These are phyloP conservation scores for Hirschfeldia incana DNA, from an alignment of 345 rosid species.

Conservation along the genomic window DNA sequence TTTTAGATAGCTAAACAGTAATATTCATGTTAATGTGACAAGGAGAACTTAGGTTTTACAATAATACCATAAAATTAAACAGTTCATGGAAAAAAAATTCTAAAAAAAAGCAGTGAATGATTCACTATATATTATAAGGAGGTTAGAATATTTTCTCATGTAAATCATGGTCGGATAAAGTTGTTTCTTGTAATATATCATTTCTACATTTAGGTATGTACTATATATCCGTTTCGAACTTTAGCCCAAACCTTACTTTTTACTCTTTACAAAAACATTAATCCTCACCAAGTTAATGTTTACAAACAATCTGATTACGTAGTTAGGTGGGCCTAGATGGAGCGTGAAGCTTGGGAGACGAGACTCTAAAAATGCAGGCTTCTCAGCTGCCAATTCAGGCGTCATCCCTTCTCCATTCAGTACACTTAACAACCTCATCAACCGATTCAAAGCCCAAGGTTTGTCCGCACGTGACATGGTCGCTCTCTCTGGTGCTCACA, in stretches of 20 bases:
- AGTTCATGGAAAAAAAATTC: too few species aligned
- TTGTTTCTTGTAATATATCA: not conserved
- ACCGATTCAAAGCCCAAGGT: slow-evolving; percentile 55
- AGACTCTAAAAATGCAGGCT: slow-evolving; percentile 63
- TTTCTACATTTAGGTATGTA: not conserved
- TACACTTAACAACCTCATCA: slow-evolving; percentile 55
- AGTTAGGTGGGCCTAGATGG: slow-evolving; percentile 80
- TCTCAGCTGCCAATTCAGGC: slow-evolving; percentile 59
- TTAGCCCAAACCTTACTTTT: not conserved
- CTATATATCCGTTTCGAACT: not conserved
- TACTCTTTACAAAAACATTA: not conserved
- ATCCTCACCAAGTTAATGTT: not conserved
- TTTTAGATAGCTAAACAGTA: not conserved
- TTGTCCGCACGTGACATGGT: slow-evolving; percentile 79
- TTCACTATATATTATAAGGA: not conserved
- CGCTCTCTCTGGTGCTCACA: slow-evolving; percentile 75
- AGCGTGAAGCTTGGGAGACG: slow-evolving; percentile 75
- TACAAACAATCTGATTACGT: slow-evolving; percentile 10
- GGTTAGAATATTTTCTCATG: not conserved
- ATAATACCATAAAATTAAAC: not conserved
- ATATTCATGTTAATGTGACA: not conserved
- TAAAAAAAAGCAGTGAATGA: too few species aligned
- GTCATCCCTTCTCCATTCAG: slow-evolving; percentile 59
- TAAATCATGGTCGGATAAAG: not conserved
- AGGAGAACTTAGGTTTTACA: not conserved